Evolutionary conservation across 345 rosid genomes (phyloP), one percentile per base, ranked within the genome.

Genomic region (Mangifera indica): DNA sequence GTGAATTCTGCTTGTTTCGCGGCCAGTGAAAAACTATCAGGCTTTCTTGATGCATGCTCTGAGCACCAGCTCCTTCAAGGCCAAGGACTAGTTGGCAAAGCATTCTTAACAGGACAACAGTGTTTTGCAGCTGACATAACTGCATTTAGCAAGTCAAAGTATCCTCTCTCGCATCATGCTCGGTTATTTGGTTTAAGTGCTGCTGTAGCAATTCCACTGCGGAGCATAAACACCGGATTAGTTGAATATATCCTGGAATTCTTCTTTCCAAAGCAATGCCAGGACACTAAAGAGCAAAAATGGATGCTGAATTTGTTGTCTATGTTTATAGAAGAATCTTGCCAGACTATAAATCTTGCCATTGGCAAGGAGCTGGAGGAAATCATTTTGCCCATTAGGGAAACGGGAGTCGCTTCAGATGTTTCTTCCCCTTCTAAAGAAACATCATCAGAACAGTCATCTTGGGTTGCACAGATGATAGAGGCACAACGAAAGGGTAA

Each of bases 151-250:
- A 87, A 82, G 86, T 80, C 87, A 11, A 82, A 85, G 42, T 94
- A 94, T 76, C 97, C 97, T 54, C 88, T 91, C 53, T 83, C 95
- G 21, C 98, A 94, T 83, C 91, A 88, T 61, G 98, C 98, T 63
- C 81, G 86, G 84, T 83, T 94, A 80, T 84, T 89, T 60, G 89
- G 82, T 26, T 82, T 91, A 75, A 81, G 75, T 62, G 88, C 89
- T 70, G 97, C 97, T 52, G 70, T 88, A 75, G 97, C 98, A 44
- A 84, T 88, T 72, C 98, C 97, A 24, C 76, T 93, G 12, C 80
- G 67, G 60, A 81, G 88, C 72, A 66, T 78, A 67, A 60, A 60
- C 76, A 72, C 69, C 5, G 89, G 86, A 57, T 67, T 81, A 4
- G 79, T 81, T 74, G 97, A 88, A 71, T 88, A 91, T 76, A 91